These are phyloP conservation scores for Ascochyta clinopodiicola DNA, from an alignment of 2,329 filamentous ascomycete genomes.

Conservation along the genomic window DNA sequence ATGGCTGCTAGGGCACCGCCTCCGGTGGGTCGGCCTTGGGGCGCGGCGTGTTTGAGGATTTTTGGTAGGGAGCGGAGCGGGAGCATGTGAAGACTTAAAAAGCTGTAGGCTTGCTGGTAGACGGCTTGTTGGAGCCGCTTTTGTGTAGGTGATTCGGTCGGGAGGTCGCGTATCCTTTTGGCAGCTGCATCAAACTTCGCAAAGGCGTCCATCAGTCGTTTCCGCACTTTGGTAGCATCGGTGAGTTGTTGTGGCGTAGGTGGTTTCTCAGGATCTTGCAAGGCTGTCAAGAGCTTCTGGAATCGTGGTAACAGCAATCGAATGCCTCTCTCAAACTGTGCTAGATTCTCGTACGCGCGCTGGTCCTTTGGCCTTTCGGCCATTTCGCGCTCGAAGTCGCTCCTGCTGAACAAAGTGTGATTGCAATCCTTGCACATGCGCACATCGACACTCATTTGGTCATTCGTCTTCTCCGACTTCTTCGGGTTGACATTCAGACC, in stretches of 20 bases:
- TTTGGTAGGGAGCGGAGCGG: slow-evolving; percentile 68
- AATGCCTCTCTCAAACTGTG: slow-evolving; percentile 89
- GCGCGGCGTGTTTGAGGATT: slow-evolving; percentile 62
- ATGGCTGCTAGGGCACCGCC: slow-evolving; percentile 63
- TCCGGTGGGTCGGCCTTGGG: slow-evolving; percentile 53
- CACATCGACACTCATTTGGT: slow-evolving; percentile 75
- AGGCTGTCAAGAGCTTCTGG: slow-evolving; percentile 73
- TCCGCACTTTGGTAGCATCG: slow-evolving; percentile 88
- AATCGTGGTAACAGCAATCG: slow-evolving; percentile 81
- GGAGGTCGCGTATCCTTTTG: slow-evolving; percentile 79
- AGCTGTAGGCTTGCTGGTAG: slow-evolving; percentile 80
- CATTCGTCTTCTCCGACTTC: slow-evolving; percentile 52
- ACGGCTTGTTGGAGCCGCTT: slow-evolving; percentile 79
- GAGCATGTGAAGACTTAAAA: slow-evolving; percentile 89
- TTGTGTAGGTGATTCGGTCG: slow-evolving; percentile 75
- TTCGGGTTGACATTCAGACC: slow-evolving; percentile 71
- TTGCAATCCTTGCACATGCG: slow-evolving; percentile 93
- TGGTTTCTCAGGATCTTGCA: slow-evolving; percentile 75
- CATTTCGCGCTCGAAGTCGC: slow-evolving; percentile 78
- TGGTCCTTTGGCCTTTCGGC: slow-evolving; percentile 74
- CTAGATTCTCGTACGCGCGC: slow-evolving; percentile 80
- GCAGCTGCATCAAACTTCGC: slow-evolving; percentile 85
- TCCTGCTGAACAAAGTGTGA: slow-evolving; percentile 71
- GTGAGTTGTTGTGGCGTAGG: slow-evolving; percentile 74
- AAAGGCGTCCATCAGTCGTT: slow-evolving; percentile 86